A percentile compares a stretch with the other conserved stretches of the same genome.
phyloP scores from a whole-genome alignment of 176 grass and related monocot species.

The Calamus simplicifolius region DNA sequence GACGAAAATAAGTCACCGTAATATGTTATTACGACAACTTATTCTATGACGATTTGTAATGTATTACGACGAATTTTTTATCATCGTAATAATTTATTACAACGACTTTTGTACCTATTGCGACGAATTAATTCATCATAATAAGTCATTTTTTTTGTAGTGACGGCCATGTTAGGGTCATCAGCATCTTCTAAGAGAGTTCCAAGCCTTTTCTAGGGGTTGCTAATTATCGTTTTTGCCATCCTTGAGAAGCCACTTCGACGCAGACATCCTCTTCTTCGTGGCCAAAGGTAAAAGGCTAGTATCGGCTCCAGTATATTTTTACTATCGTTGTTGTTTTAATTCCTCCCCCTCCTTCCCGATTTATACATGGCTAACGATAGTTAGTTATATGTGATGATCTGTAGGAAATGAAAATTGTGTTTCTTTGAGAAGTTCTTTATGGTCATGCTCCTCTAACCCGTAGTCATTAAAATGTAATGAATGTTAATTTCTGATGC shows the following conservation, averaged over 20 bases:
- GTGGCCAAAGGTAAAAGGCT: conserved; percentile 39
- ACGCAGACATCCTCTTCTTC: conserved; percentile 55
- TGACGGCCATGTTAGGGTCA: conserved; percentile 27
- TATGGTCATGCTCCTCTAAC: conserved; percentile 43
- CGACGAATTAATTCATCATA: too few species aligned
- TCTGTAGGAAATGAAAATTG: conserved; percentile 40
- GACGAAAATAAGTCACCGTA: too few species aligned
- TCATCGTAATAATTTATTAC: too few species aligned
- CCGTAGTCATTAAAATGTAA: too few species aligned
- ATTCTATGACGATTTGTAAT: too few species aligned
- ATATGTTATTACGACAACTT: too few species aligned
- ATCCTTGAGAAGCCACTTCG: conserved; percentile 47
- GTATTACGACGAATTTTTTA: too few species aligned
- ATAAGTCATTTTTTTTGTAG: too few species aligned
- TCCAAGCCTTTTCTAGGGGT: conserved; percentile 55
- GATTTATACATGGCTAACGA: neutral
- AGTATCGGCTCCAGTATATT: too few species aligned
- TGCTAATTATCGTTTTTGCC: conserved; percentile 52
- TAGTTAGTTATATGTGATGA: neutral
- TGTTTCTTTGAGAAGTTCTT: conserved; percentile 57
- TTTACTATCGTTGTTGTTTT: neutral
- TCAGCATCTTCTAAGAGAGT: conserved; percentile 39
- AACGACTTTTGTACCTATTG: too few species aligned
- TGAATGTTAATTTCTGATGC: too few species aligned
- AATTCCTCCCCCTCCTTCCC: neutral